Percentiles rank a stretch among this genome's conserved stretches.
Evolutionary conservation across 768 basidiomycete genomes (phyloP).

Genomic region (Xerocomus brunneocitrinus): DNA sequence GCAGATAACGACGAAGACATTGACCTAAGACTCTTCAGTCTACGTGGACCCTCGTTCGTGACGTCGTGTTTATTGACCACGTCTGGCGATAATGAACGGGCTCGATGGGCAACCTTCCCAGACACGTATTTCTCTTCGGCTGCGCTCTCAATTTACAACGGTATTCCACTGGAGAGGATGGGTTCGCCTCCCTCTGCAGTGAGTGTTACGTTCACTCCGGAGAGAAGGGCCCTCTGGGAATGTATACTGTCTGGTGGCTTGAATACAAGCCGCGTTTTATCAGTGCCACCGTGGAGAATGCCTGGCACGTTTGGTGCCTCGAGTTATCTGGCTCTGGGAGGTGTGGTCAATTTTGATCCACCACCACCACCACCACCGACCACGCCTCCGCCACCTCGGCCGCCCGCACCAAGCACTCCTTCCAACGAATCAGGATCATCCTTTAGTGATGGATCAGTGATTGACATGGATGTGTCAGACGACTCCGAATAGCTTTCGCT

Average conservation of each 20-base stretch:
- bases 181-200: slow-evolving; percentile 25
- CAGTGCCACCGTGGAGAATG: slow-evolving; percentile 23
- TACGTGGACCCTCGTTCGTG: not conserved
- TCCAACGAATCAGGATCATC: not conserved
- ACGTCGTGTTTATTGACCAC: not conserved
- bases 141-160: slow-evolving; percentile 50
- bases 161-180: slow-evolving; percentile 29
- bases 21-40: slow-evolving; percentile 13
- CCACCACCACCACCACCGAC: slow-evolving; percentile 28
- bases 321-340: not conserved
- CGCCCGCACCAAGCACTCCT: slow-evolving; percentile 15
- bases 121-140: slow-evolving; percentile 52
- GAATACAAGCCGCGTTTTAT: not conserved
- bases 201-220: slow-evolving; percentile 32
- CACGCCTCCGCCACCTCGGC: slow-evolving; percentile 30
- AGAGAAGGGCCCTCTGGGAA: slow-evolving; percentile 40
- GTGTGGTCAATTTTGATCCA: slow-evolving; percentile 20
- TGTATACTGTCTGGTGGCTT: slow-evolving; percentile 27
- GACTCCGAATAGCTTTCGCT: slow-evolving; percentile 16
- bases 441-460: not conserved
- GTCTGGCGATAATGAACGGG: slow-evolving; percentile 1
- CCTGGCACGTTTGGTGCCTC: slow-evolving; percentile 14
- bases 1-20: slow-evolving; percentile 36
- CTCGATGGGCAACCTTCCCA: slow-evolving; percentile 64
- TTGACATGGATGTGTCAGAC: slow-evolving; percentile 30